phyloP scores from a whole-genome alignment of 129 eudicot genomes.

The Flaveria brownii region DNA sequence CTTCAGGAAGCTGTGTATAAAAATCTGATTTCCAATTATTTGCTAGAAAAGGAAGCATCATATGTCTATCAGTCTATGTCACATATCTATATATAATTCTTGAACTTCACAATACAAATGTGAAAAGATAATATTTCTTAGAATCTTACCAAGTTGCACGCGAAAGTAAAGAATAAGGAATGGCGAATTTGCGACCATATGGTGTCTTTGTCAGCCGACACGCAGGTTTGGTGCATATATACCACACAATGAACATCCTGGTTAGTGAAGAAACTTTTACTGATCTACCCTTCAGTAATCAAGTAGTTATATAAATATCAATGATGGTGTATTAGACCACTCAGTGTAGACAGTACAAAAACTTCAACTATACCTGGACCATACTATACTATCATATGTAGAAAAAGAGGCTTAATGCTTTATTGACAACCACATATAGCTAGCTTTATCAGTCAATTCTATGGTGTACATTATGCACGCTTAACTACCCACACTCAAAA shows the following conservation, averaged over 20 bases:
- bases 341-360: conserved; percentile 14
- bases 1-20: conserved; percentile 25
- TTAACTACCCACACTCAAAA: conserved; percentile 17
- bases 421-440: conserved; percentile 38
- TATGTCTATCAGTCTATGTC: background rate
- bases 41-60: conserved; percentile 28
- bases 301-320: conserved; percentile 23
- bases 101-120: conserved; percentile 3
- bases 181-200: conserved; percentile 57
- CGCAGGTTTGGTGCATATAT: conserved; percentile 26
- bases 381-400: conserved; percentile 35
- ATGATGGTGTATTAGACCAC: conserved; percentile 27
- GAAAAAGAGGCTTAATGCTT: conserved; percentile 32
- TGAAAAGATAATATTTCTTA: conserved; percentile 37
- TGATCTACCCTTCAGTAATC: conserved; percentile 30
- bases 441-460: conserved; percentile 34
- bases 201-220: conserved; percentile 48
- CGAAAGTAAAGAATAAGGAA: conserved; percentile 61
- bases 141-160: conserved; percentile 64
- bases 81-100: conserved; percentile 21
- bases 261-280: conserved; percentile 34
- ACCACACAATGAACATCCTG: conserved; percentile 41
- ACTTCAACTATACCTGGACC: conserved; percentile 25
- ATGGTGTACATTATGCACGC: conserved; percentile 39
- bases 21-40: conserved; percentile 24